These are phyloP conservation scores for Globisporangium recalcitrans DNA, from an alignment of 352 stramenopile genomes.

Conservation along the genomic window DNA sequence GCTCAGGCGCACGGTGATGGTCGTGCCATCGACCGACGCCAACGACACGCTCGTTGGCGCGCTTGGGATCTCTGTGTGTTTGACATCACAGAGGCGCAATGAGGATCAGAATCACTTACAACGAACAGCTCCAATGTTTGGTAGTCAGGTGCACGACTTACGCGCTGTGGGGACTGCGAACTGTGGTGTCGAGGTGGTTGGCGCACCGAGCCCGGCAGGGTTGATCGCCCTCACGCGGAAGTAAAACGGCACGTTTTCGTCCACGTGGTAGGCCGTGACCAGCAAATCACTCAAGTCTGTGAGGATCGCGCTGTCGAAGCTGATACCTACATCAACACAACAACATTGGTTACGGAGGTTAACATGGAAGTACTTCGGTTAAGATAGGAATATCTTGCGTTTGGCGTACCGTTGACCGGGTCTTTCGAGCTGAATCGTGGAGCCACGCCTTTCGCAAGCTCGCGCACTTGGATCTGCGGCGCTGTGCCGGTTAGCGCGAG, in stretches of 20 bases:
- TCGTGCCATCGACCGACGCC: constrained; percentile 82
- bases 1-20: constrained; percentile 72
- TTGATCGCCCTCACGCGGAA: constrained; percentile 93
- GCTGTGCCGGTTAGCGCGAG: constrained; percentile 87
- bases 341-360: not conserved
- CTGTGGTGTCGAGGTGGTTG: constrained; percentile 71
- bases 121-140: not conserved
- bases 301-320: constrained; percentile 83
- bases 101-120: not conserved
- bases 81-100: not conserved
- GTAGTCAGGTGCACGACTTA: constrained; percentile 17
- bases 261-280: constrained; percentile 76
- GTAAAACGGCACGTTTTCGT: constrained; percentile 94
- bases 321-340: constrained; percentile 37
- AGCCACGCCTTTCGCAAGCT: constrained; percentile 64
- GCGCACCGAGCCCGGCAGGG: constrained; percentile 60
- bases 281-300: constrained; percentile 86
- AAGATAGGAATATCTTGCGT: too few species aligned
- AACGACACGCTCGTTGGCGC: constrained; percentile 72
- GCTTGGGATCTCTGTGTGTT: constrained; percentile 44
- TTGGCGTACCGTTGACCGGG: constrained; percentile 48
- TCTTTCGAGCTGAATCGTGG: constrained; percentile 92
- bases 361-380: too few species aligned
- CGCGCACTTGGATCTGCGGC: constrained; percentile 69
- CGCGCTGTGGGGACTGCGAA: constrained; percentile 83